Base-by-base conservation (phyloP, 2,329 filamentous ascomycete genomes). In the Fusarium oligoseptatum region DNA sequence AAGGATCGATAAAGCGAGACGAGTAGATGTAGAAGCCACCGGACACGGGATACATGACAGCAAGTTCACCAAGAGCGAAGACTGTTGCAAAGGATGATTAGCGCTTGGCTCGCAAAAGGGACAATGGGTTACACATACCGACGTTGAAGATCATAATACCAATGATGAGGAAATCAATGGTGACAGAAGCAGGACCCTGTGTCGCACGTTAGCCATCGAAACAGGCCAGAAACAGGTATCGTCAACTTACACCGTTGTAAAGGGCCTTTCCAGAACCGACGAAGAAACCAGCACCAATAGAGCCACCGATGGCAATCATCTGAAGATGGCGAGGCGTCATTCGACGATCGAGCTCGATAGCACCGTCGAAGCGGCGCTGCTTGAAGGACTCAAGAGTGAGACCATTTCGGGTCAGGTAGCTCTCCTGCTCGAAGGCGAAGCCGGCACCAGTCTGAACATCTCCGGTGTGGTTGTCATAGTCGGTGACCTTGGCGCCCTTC, bases 21-120 rank as follows among this genome's bases (percentile, higher is more conserved):
- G 87, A 88, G 81, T 90, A 91, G 50, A 88, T 88, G 78, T 90
- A 91, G 84, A 92, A 92, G 74, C 88, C 89, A 80, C 90, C 90
- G 73, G 89, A 89, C 76, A 91, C 86, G 24, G 90, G 90, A 72
- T 87, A 92, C 84, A 91, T 87, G 79, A 91, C 87, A 68, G 89
- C 89, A 66, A 92, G 82, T 80, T 92, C 90, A 75, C 89, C 90
- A 71, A 92, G 86, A 73, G 90, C 89, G 77, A 88, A 89, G 73
- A 91, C 86, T 78, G 43, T 48, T 3, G 4, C 3, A 11, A 22
- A 34, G 3, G 55, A 8, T n/a, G 12, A 43, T 78, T 34, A 77
- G 76, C n/a, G 14, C 11, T 37, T 24, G 17, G 8, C 5, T 11
- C 15, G 17, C 14, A 20, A 24, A 12, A 11, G 1, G 10, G 10